A percentile compares a stretch with the other conserved stretches of the same genome.
phyloP scores from a whole-genome alignment of 768 basidiomycete genomes.

The Lentinula raphanica region DNA sequence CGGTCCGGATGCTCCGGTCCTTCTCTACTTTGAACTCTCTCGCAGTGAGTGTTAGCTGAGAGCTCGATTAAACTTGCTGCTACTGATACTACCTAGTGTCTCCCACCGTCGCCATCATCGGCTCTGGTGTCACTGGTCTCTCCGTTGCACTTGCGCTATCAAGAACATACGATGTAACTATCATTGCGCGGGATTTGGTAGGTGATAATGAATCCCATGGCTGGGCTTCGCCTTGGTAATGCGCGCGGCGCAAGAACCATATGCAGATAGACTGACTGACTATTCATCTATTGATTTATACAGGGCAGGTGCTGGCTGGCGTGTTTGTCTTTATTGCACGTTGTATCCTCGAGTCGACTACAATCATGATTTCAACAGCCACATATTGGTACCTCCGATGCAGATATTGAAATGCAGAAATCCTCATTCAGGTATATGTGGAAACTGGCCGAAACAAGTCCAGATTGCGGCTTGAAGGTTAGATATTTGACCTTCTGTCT shows the following conservation, averaged over 20 bases:
- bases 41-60: no score
- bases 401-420: conserved; percentile 6
- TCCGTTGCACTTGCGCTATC: conserved; percentile 7
- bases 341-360: neutral
- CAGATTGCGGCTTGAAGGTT: neutral
- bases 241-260: no score
- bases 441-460: conserved; percentile 2
- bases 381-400: neutral
- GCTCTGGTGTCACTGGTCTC: conserved; percentile 3
- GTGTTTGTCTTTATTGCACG: neutral
- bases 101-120: neutral
- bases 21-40: no score
- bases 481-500: neutral
- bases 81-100: neutral
- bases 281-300: neutral
- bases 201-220: conserved; percentile 7
- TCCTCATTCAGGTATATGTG: conserved; percentile 5
- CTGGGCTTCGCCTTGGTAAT: conserved; percentile 8
- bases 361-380: neutral
- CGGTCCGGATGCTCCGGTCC: no score
- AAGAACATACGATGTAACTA: conserved; percentile 5
- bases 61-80: no score
- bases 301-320: conserved; percentile 7
- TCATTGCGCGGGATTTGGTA: conserved; percentile 4
- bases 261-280: neutral